Conservation (phyloP, 2,329 filamentous ascomycete genomes). For the Acarospora socialis region DNA sequence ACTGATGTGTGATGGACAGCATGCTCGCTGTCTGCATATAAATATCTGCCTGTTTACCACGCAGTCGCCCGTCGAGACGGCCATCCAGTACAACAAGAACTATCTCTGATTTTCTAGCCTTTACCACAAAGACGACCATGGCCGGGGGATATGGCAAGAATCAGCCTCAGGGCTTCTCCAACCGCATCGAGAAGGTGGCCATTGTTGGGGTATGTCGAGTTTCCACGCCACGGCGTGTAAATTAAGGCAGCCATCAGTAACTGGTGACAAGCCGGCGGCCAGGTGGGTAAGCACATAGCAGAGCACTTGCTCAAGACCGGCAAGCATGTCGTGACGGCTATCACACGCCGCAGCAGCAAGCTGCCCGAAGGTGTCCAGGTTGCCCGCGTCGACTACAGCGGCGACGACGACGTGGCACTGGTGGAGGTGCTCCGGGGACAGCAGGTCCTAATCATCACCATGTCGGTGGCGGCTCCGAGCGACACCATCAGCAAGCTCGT, state of each 20-base stretch:
- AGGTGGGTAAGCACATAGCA: constrained; percentile 19
- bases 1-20: too few species aligned
- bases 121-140: background rate
- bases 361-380: constrained; percentile 33
- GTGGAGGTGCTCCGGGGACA: constrained; percentile 38
- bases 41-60: too few species aligned
- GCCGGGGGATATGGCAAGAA: constrained; percentile 20
- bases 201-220: constrained; percentile 25
- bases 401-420: constrained; percentile 30
- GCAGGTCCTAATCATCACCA: constrained; percentile 42
- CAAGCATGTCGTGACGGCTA: constrained; percentile 38
- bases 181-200: constrained; percentile 25
- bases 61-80: too few species aligned
- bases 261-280: constrained; percentile 24
- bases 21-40: too few species aligned
- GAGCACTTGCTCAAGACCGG: constrained; percentile 30
- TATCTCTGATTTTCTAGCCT: too few species aligned
- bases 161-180: constrained; percentile 25
- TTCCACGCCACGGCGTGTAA: background rate
- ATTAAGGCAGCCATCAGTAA: constrained; percentile 12
- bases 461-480: constrained; percentile 25
- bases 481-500: constrained; percentile 30
- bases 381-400: constrained; percentile 32
- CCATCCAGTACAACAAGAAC: constrained; percentile 58
- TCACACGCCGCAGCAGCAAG: constrained; percentile 30